Evolutionary conservation across 345 rosid genomes (phyloP).

Genomic region (Mangifera indica): DNA sequence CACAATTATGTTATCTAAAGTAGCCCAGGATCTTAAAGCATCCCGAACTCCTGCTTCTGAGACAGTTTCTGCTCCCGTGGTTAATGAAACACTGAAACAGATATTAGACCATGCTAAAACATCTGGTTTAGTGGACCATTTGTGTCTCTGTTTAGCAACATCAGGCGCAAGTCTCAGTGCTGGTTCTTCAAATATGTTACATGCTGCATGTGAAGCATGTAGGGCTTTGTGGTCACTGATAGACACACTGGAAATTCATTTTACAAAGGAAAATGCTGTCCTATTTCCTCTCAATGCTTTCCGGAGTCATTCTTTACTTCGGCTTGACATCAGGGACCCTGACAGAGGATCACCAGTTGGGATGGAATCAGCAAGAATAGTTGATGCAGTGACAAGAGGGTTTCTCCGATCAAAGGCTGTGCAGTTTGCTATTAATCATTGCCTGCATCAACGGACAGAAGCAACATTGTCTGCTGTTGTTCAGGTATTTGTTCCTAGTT

Average conservation of each 20-base stretch:
- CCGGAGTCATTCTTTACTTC: conserved; percentile 45
- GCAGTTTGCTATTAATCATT: conserved; percentile 69
- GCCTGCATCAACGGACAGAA: conserved; percentile 81
- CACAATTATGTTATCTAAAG: conserved; percentile 53
- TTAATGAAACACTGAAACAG: conserved; percentile 46
- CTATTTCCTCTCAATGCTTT: conserved; percentile 71
- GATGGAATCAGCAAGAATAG: conserved; percentile 58
- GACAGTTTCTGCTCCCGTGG: conserved; percentile 38
- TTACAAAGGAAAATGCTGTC: conserved; percentile 41
- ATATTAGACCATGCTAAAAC: conserved; percentile 76
- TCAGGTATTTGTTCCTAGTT: conserved; percentile 55
- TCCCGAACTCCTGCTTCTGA: conserved; percentile 38
- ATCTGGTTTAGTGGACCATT: conserved; percentile 72
- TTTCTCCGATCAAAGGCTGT: conserved; percentile 78
- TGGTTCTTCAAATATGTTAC: conserved; percentile 74
- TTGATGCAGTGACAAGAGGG: conserved; percentile 67
- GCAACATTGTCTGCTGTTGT: conserved; percentile 55
- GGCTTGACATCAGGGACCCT: conserved; percentile 56
- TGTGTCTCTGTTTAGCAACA: conserved; percentile 77
- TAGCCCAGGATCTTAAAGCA: conserved; percentile 55
- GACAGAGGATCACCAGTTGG: conserved; percentile 56
- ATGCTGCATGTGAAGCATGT: conserved; percentile 80
- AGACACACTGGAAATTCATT: conserved; percentile 62
- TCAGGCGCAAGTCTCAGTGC: conserved; percentile 78
- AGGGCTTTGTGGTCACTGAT: conserved; percentile 74